Conservation (phyloP, 2,329 filamentous ascomycete genomes). For the Apiospora pterosperma region DNA sequence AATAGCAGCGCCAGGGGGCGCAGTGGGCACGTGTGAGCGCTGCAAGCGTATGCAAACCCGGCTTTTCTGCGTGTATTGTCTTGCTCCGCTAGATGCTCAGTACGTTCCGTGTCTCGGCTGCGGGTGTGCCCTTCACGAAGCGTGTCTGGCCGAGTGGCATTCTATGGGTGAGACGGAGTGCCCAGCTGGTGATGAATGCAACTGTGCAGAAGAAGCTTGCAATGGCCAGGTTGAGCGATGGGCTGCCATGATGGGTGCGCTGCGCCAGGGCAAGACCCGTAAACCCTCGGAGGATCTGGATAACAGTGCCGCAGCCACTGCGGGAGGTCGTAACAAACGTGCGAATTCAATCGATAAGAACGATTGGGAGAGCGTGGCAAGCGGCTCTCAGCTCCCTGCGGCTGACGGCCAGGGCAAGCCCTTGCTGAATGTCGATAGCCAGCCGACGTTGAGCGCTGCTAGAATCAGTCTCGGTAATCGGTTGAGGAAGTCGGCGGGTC, state of each 20-base stretch:
- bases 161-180: conserved; percentile 53
- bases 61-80: conserved; percentile 59
- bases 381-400: conserved; percentile 20
- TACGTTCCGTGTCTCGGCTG: conserved; percentile 61
- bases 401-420: conserved; percentile 26
- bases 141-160: conserved; percentile 58
- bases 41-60: conserved; percentile 55
- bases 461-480: conserved; percentile 48
- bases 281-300: conserved; percentile 18
- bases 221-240: conserved; percentile 59
- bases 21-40: conserved; percentile 38
- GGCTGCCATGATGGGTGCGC: conserved; percentile 49
- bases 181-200: conserved; percentile 62
- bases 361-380: conserved; percentile 34
- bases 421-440: conserved; percentile 18
- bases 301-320: background rate
- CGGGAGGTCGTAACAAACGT: conserved; percentile 13
- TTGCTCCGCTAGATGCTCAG: conserved; percentile 56
- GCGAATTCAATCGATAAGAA: conserved; percentile 25
- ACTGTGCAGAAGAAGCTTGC: conserved; percentile 55
- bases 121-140: conserved; percentile 58
- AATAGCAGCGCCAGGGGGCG: conserved; percentile 36
- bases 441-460: conserved; percentile 36
- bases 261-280: conserved; percentile 32
- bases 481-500: conserved; percentile 45